Evolutionary conservation across 2,329 filamentous ascomycete species (phyloP).

Genomic region (Fusarium drepaniforme): DNA sequence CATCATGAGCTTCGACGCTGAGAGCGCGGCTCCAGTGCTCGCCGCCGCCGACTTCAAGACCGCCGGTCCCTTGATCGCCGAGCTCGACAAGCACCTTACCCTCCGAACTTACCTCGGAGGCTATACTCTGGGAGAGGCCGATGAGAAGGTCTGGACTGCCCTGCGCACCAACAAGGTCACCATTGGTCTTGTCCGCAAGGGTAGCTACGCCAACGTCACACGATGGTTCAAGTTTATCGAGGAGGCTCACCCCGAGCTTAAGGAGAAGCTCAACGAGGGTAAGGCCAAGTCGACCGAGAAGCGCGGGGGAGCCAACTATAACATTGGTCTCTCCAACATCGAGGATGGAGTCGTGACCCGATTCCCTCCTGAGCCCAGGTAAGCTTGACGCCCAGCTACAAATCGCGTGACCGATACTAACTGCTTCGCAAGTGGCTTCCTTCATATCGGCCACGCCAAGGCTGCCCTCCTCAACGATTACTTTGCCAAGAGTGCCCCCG

Average conservation of each 20-base stretch:
- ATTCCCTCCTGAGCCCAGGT: conserved; percentile 95
- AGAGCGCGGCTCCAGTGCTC: conserved; percentile 41
- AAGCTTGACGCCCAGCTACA: conserved; percentile 50
- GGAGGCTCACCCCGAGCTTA: conserved; percentile 81
- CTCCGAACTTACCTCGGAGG: conserved; percentile 89
- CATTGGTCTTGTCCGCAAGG: conserved; percentile 83
- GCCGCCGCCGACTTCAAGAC: conserved; percentile 76
- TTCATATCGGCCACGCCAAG: conserved; percentile 97
- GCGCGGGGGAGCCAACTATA: conserved; percentile 86
- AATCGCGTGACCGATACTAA: conserved; percentile 22
- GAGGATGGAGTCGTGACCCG: conserved; percentile 91
- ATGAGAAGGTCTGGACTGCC: conserved; percentile 86
- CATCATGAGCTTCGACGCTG: conserved; percentile 45
- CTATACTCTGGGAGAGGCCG: conserved; percentile 80
- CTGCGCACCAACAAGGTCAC: conserved; percentile 89
- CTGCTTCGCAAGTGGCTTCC: conserved; percentile 71
- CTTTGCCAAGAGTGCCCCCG: conserved; percentile 94
- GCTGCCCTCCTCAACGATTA: conserved; percentile 95
- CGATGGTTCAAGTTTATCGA: conserved; percentile 93
- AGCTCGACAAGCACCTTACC: conserved; percentile 88
- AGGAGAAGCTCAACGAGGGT: conserved; percentile 65
- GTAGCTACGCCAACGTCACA: conserved; percentile 78
- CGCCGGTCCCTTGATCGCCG: conserved; percentile 78
- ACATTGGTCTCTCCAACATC: conserved; percentile 86
- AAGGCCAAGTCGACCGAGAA: conserved; percentile 71